A percentile compares a stretch with the other conserved stretches of the same genome.
Conservation (phyloP, 176 grass and related monocot species). For the Phoenix dactylifera region DNA sequence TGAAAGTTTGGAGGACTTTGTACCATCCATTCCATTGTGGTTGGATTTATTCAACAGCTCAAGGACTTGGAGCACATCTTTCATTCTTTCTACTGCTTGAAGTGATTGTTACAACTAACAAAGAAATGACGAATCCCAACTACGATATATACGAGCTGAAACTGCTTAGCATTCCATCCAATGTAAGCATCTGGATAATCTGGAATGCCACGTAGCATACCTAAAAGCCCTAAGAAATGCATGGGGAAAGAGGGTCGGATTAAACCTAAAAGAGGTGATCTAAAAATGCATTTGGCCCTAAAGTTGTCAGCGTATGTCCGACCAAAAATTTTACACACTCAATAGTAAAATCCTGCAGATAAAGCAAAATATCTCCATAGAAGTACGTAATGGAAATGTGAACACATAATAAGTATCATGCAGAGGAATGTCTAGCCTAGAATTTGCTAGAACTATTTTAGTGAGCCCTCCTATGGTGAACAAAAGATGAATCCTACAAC, state of each 20-base stretch:
- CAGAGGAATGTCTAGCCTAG: too few relatives aligned
- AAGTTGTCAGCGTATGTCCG: too few relatives aligned
- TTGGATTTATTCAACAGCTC: background rate
- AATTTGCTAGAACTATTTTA: background rate
- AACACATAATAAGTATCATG: background rate
- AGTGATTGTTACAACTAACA: slow-evolving; percentile 4
- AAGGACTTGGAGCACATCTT: background rate
- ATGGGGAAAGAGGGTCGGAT: too few relatives aligned
- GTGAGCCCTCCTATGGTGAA: background rate
- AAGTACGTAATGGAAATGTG: too few relatives aligned
- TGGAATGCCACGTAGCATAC: background rate
- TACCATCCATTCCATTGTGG: background rate
- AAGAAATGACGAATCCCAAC: slow-evolving; percentile 13
- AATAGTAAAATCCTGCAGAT: too few relatives aligned
- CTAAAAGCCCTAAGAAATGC: background rate
- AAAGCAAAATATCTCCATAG: too few relatives aligned
- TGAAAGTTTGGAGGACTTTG: background rate
- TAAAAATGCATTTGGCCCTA: too few relatives aligned
- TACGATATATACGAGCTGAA: background rate
- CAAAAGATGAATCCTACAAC: background rate
- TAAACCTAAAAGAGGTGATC: too few relatives aligned
- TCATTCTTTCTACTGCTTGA: slow-evolving; percentile 1
- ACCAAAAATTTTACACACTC: too few relatives aligned
- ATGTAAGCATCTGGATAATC: background rate
- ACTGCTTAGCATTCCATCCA: slow-evolving; percentile 3